Conservation (phyloP, 2,329 filamentous ascomycete species). For the Lecanicillium sp. region DNA sequence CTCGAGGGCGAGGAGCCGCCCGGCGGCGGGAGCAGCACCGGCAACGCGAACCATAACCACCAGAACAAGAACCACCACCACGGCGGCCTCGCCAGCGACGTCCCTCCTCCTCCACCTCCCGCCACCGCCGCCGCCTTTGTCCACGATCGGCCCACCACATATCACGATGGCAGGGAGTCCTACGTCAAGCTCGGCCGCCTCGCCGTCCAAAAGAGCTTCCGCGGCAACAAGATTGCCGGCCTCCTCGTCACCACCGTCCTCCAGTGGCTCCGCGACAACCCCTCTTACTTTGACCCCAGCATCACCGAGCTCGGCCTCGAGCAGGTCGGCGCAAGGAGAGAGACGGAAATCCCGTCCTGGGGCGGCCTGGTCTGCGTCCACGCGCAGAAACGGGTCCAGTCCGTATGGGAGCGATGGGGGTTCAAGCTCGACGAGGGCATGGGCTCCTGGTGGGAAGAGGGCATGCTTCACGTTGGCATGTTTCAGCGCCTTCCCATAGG, state of each 20-base stretch:
- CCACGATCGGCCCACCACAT: constrained; percentile 40
- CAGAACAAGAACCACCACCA: too few species aligned
- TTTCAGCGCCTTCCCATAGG: constrained; percentile 45
- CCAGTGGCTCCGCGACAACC: constrained; percentile 60
- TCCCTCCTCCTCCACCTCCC: background rate
- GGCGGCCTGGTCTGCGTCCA: constrained; percentile 72
- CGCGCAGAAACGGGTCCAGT: constrained; percentile 62
- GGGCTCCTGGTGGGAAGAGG: constrained; percentile 77
- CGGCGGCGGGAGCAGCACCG: background rate
- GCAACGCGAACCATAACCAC: too few species aligned
- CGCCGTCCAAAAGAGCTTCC: constrained; percentile 60
- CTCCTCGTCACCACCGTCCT: constrained; percentile 62
- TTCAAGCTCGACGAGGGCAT: constrained; percentile 68
- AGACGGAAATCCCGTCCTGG: constrained; percentile 53
- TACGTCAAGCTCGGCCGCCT: constrained; percentile 80
- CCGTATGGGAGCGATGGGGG: constrained; percentile 64
- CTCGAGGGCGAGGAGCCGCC: constrained; percentile 24
- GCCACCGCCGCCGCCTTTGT: constrained; percentile 19
- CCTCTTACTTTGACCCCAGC: constrained; percentile 47
- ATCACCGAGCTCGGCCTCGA: constrained; percentile 39
- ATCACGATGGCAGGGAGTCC: constrained; percentile 59
- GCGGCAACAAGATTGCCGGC: constrained; percentile 58
- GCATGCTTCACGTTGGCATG: constrained; percentile 83
- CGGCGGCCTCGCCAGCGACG: too few species aligned
- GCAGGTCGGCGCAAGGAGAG: constrained; percentile 33